These are phyloP conservation scores for Boletellus deceptivus DNA, from an alignment of 1,284 basidiomycete species.

Conservation along the genomic window DNA sequence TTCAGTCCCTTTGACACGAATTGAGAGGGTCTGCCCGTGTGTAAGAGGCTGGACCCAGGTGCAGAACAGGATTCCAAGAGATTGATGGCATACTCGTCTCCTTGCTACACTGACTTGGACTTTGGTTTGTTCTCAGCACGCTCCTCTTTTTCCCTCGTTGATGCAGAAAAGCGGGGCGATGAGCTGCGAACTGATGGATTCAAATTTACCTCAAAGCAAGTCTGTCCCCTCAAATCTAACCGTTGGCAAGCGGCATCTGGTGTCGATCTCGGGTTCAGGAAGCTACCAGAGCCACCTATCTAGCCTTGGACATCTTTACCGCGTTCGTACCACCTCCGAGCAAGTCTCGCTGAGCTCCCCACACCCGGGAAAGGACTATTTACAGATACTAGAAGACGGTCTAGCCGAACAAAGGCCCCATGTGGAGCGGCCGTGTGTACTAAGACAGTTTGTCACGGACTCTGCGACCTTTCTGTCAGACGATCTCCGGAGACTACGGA, in stretches of 20 bases:
- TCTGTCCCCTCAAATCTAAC: conserved; percentile 25
- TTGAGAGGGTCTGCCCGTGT: not conserved
- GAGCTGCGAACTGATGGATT: conserved; percentile 15
- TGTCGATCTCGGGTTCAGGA: conserved; percentile 35
- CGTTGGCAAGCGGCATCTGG: conserved; percentile 16
- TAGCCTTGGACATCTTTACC: conserved; percentile 41
- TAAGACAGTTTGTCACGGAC: conserved; percentile 23
- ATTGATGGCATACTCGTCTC: not conserved
- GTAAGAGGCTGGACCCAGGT: not conserved
- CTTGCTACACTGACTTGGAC: not conserved
- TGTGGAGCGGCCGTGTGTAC: conserved; percentile 14
- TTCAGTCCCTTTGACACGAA: conserved; percentile 4
- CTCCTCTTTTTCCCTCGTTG: not conserved
- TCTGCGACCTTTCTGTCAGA: conserved; percentile 24
- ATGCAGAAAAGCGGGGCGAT: not conserved
- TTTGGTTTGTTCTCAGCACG: conserved; percentile 1
- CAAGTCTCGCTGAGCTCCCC: conserved; percentile 15
- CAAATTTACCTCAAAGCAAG: conserved; percentile 23
- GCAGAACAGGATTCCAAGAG: conserved; percentile 12
- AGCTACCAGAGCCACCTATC: conserved; percentile 49
- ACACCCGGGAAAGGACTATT: conserved; percentile 11
- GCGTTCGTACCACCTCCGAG: conserved; percentile 32
- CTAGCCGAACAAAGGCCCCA: conserved; percentile 17
- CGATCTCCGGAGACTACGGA: conserved; percentile 21
- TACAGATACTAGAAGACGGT: conserved; percentile 19